phyloP scores from a whole-genome alignment of 805 yeast genomes.

The Sugiyamaella boreocaroliniensis region DNA sequence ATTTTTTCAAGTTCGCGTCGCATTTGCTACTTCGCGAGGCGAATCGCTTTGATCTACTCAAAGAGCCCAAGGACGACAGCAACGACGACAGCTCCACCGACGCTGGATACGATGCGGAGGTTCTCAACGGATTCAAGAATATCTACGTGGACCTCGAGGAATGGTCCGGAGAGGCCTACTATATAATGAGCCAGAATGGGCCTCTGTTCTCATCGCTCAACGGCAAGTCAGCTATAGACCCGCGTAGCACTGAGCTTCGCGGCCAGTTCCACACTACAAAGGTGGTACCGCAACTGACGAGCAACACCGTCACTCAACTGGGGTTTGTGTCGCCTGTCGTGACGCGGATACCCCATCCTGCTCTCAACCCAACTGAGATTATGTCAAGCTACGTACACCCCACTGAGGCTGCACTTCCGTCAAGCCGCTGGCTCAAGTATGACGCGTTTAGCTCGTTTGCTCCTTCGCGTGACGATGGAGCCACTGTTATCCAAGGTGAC shows the following conservation, averaged over 20 bases:
- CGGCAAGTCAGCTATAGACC: slow-evolving; percentile 66
- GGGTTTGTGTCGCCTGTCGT: slow-evolving; percentile 43
- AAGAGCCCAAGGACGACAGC: slow-evolving; percentile 4
- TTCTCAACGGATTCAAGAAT: slow-evolving; percentile 23
- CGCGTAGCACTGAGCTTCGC: slow-evolving; percentile 61
- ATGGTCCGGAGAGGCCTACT: slow-evolving; percentile 82
- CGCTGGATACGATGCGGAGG: slow-evolving; percentile 19
- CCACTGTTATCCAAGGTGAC: slow-evolving; percentile 43
- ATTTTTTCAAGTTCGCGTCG: slow-evolving; percentile 27
- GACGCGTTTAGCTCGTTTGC: slow-evolving; percentile 52
- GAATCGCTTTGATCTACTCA: slow-evolving; percentile 22
- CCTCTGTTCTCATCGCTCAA: slow-evolving; percentile 76
- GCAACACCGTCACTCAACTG: slow-evolving; percentile 34
- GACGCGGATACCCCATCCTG: slow-evolving; percentile 43
- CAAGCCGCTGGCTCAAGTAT: slow-evolving; percentile 58
- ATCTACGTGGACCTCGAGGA: slow-evolving; percentile 58
- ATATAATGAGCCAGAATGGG: slow-evolving; percentile 52
- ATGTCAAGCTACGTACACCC: slow-evolving; percentile 35
- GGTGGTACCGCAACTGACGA: slow-evolving; percentile 51
- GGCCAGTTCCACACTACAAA: slow-evolving; percentile 61
- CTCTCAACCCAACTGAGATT: slow-evolving; percentile 47
- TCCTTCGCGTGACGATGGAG: slow-evolving; percentile 56
- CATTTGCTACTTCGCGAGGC: slow-evolving; percentile 32
- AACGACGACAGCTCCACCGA: slow-evolving; percentile 5
- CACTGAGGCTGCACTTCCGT: slow-evolving; percentile 43